Evolutionary conservation across 2,329 filamentous ascomycete species (phyloP), one percentile per base, ranked within the genome.

Genomic region (Penicillium corylophilum): DNA sequence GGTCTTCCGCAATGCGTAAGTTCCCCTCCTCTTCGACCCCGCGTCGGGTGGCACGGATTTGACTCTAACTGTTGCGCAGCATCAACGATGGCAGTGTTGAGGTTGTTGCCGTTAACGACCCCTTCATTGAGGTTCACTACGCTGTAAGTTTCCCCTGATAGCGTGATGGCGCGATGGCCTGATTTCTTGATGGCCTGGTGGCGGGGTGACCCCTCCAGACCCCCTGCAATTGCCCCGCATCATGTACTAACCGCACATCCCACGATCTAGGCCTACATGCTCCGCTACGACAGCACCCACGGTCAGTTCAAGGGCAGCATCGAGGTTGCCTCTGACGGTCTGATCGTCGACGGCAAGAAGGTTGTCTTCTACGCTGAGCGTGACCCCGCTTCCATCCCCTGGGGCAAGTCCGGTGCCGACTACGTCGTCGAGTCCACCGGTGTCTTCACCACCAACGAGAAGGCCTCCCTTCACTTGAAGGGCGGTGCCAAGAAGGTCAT

Each of bases 211-310:
- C 23, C 38, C 38, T 13, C 20, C 22, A 16, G 12, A 16, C 22
- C 22, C 22, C 38, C 22, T 23, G 38, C 38, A 44, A 31, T 48
- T 48, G 24, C 13, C 26, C 16, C 16, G 26, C 45, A 18, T 22
- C 13, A 23, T 3, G 18, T 36, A 38, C 50, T 54, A 47, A 55
- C 43, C 47, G 43, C 35, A 18, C 35, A 31, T 48, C 23, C 46
- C 41, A 15, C 2, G 23, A n/a, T 45, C 41, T 61, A 96, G 91
- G 90, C 89, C 74, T 97, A 97, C 87, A 97, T 97, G 94, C 88
- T 99, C 81, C 95, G 95, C 84, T 97, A 97, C 78, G 94, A 99
- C 84, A 91, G 89, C 69, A 91, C 89, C 77, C 94, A 99, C 85
- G 94, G 94, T 68, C 75, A 84, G 75, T 99, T 97, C 89, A 95